These are phyloP conservation scores for Kalmusia sp. DNA, from an alignment of 2,329 filamentous ascomycete species.

Conservation along the genomic window DNA sequence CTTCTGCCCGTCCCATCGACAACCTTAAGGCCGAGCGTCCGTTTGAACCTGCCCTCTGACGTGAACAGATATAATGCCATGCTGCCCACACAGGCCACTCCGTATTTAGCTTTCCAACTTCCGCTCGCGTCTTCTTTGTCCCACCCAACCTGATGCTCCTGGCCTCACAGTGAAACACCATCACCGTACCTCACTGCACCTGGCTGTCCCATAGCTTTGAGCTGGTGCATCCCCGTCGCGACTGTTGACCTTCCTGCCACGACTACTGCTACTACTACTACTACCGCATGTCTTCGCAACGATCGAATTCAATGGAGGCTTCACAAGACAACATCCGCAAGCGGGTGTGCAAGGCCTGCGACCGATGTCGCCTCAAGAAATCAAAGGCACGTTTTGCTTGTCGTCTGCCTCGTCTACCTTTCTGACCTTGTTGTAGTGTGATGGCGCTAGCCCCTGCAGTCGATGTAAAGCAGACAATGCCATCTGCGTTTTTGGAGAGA, in stretches of 20 bases:
- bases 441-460: conserved; percentile 67
- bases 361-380: conserved; percentile 70
- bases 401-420: neutral
- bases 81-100: conserved; percentile 35
- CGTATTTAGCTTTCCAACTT: conserved; percentile 37
- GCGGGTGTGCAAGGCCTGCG: conserved; percentile 71
- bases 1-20: conserved; percentile 21
- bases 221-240: neutral
- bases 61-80: conserved; percentile 49
- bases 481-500: conserved; percentile 70
- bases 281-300: conserved; percentile 41
- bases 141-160: conserved; percentile 14
- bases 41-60: conserved; percentile 45
- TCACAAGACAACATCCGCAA: conserved; percentile 61
- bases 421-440: conserved; percentile 55
- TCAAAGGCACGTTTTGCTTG: conserved; percentile 60
- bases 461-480: conserved; percentile 69
- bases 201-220: conserved; percentile 7
- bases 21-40: conserved; percentile 45
- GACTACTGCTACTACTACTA: conserved; percentile 4
- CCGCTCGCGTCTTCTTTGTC: conserved; percentile 22
- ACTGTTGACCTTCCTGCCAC: conserved; percentile 6
- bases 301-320: conserved; percentile 47
- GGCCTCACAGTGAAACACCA: conserved; percentile 7
- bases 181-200: conserved; percentile 13